phyloP scores from a whole-genome alignment of 2,329 filamentous ascomycete species.

The Fusarium humuli region DNA sequence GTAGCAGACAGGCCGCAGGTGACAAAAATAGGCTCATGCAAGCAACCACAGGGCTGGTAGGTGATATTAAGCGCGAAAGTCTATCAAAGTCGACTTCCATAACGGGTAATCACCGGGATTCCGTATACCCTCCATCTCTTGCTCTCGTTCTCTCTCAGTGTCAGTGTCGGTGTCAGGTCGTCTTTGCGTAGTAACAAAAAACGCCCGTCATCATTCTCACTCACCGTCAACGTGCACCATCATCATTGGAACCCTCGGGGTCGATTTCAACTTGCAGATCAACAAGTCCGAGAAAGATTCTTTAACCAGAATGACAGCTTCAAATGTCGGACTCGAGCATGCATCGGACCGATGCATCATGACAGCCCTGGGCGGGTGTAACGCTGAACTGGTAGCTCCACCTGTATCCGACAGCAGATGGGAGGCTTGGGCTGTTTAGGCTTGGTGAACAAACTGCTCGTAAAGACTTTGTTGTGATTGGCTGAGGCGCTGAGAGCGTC shows the following conservation, averaged over 20 bases:
- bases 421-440: constrained; percentile 27
- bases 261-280: constrained; percentile 7
- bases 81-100: constrained; percentile 17
- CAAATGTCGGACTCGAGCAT: constrained; percentile 25
- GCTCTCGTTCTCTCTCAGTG: background rate
- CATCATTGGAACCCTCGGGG: background rate
- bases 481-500: constrained; percentile 43
- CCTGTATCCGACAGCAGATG: constrained; percentile 10
- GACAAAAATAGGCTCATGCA: constrained; percentile 26
- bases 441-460: constrained; percentile 33
- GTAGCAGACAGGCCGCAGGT: constrained; percentile 20
- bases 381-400: constrained; percentile 22
- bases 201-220: constrained; percentile 1
- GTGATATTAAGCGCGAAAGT: constrained; percentile 25
- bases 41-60: constrained; percentile 28
- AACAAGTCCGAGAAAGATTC: background rate
- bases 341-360: constrained; percentile 30
- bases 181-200: background rate
- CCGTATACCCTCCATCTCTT: constrained; percentile 19
- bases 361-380: constrained; percentile 27
- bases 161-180: background rate
- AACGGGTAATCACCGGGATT: constrained; percentile 27
- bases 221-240: constrained; percentile 8
- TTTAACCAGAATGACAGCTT: constrained; percentile 17
- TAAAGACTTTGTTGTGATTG: constrained; percentile 19